phyloP scores from a whole-genome alignment of 352 stramenopile genomes.

The Phytophthora meadii region DNA sequence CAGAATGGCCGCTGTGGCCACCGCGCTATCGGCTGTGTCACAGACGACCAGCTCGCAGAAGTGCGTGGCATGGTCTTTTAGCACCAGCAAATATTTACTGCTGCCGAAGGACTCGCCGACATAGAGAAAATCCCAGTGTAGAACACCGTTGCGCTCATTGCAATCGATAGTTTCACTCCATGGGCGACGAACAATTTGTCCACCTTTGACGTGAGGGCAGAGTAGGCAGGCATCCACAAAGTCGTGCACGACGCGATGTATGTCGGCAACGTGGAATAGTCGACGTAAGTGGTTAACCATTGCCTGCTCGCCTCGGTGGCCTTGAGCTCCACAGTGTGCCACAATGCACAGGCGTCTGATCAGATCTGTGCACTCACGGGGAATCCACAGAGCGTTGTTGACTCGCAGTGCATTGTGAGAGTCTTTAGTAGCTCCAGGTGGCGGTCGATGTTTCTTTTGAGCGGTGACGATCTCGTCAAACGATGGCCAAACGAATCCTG shows the following conservation, averaged over 20 bases:
- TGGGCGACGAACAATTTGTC: neutral
- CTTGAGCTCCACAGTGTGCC: neutral
- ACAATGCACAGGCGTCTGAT: neutral
- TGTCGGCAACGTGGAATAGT: neutral
- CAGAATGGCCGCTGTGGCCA: no score
- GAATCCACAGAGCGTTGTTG: neutral
- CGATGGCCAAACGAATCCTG: neutral
- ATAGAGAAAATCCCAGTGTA: no score
- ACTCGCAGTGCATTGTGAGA: neutral
- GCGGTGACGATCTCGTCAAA: neutral
- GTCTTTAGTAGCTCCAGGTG: neutral
- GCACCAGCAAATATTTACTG: no score
- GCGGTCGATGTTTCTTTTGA: neutral
- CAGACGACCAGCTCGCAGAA: no score
- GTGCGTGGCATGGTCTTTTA: no score
- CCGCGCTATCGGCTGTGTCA: no score
- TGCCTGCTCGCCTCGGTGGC: neutral
- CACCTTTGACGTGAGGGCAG: neutral
- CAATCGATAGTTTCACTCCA: neutral
- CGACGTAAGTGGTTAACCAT: neutral
- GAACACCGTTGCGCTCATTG: no score
- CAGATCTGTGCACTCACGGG: neutral
- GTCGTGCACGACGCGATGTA: neutral
- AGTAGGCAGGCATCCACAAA: neutral
- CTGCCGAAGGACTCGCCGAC: no score